Percentiles rank a stretch among this genome's conserved stretches.
These are phyloP conservation scores for Marsdenia floribunda DNA, from an alignment of 257 asterid species.

Conservation along the genomic window DNA sequence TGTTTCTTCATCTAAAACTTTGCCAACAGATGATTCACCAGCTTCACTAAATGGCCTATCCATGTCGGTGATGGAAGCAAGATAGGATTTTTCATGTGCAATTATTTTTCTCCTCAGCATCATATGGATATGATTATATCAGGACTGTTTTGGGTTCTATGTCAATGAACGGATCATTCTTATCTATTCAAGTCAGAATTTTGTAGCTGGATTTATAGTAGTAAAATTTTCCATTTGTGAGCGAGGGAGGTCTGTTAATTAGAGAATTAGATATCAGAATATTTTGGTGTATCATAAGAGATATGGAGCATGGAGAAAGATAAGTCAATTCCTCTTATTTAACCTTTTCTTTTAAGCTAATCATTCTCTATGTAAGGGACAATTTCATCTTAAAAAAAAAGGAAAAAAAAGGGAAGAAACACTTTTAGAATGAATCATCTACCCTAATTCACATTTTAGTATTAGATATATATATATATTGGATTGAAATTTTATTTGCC, in stretches of 20 bases:
- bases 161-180: not conserved
- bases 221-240: not conserved
- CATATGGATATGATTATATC: not conserved
- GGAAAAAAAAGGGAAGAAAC: too few relatives aligned
- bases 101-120: not conserved
- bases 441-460: too few relatives aligned
- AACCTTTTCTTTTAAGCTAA: too few relatives aligned
- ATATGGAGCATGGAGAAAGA: not conserved
- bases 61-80: slow-evolving; percentile 11
- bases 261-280: not conserved
- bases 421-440: too few relatives aligned
- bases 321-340: not conserved
- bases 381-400: too few relatives aligned
- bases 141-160: not conserved
- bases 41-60: slow-evolving; percentile 12
- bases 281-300: not conserved
- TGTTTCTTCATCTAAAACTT: slow-evolving; percentile 7
- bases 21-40: slow-evolving; percentile 7
- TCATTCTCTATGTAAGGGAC: too few relatives aligned
- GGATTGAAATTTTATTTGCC: too few relatives aligned
- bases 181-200: not conserved
- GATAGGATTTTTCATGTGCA: slow-evolving; percentile 4
- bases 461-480: too few relatives aligned
- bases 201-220: not conserved
- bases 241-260: too few relatives aligned